Base-by-base conservation (phyloP, 2,329 filamentous ascomycete genomes). In the Diaporthe sp. region DNA sequence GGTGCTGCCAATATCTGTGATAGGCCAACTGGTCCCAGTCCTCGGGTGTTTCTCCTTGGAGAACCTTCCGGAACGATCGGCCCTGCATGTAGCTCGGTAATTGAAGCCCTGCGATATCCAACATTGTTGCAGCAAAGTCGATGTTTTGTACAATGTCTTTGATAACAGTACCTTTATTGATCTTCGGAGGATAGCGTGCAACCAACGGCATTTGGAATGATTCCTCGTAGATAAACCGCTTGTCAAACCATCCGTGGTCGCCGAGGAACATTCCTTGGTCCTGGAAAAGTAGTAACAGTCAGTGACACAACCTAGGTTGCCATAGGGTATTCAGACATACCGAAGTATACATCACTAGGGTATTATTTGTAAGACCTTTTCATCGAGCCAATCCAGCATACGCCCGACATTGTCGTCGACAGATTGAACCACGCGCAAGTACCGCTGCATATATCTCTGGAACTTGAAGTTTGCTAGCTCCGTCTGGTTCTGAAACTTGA, bases 151-250 rank as follows among this genome's bases (percentile, higher is more conserved):
- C 83, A 28, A 89, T 89, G 75, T 89, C 87, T 71, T 86, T 79
- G 76, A 84, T 87, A 0, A 88, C 80, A 0, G 81, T 82, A 0
- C 84, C 83, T 0, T 85, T 73, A 1, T 75, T 58, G 75, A 90
- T 88, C 71, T 83, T 83, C 0, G 67, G 75, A 0, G 88, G 88
- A 61, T 87, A 88, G 0, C 86, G 85, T 13, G 88, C 83, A 4
- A 90, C 79, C 71, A 90, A 88, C 0, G 88, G 88, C 88, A 90
- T 90, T 80, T 90, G 88, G 81, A 90, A 90, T 15, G 83, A 85
- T 79, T 90, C 87, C 76, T 90, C 88, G 80, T 90, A 90, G 85
- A 90, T 90, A 79, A 90, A 90, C 5, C 88, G 85, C 81, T 90
- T 90, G 79, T 90, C 88, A 77, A 89, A 90, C 88, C 88, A 90